phyloP scores from a whole-genome alignment of 768 basidiomycete species.

The Suillus sp. region DNA sequence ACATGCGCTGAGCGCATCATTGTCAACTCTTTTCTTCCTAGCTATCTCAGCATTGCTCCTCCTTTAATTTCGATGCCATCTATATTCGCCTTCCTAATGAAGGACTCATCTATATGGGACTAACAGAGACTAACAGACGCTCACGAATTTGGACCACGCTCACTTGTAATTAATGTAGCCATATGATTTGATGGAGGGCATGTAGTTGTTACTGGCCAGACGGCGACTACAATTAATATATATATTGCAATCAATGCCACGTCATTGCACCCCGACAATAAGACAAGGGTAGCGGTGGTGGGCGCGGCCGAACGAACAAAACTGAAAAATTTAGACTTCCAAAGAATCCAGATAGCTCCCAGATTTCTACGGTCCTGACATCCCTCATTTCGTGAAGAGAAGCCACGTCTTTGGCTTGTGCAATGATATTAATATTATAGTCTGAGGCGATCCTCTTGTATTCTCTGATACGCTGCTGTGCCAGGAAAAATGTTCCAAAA shows the following conservation, averaged over 20 bases:
- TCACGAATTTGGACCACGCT: not conserved
- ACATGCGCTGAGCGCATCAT: constrained; percentile 3
- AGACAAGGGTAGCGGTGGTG: not conserved
- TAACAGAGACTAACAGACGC: constrained; percentile 1
- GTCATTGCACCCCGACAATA: not conserved
- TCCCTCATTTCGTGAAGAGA: not conserved
- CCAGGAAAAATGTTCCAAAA: not conserved
- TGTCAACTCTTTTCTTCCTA: not conserved
- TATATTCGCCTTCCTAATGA: not conserved
- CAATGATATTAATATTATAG: not conserved
- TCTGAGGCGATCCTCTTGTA: not conserved
- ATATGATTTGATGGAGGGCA: not conserved
- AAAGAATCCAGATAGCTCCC: too few species aligned
- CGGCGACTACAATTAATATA: not conserved
- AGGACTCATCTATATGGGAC: not conserved
- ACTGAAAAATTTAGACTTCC: not conserved
- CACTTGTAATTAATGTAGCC: not conserved
- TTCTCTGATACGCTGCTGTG: not conserved
- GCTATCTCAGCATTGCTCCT: not conserved
- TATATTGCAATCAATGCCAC: not conserved
- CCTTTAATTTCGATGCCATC: not conserved
- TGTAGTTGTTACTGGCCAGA: not conserved
- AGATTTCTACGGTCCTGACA: not conserved
- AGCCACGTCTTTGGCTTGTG: not conserved
- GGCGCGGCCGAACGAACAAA: not conserved